Evolutionary conservation across 169 alveolate genomes (phyloP).

Genomic region (Plasmodium blacklocki): DNA sequence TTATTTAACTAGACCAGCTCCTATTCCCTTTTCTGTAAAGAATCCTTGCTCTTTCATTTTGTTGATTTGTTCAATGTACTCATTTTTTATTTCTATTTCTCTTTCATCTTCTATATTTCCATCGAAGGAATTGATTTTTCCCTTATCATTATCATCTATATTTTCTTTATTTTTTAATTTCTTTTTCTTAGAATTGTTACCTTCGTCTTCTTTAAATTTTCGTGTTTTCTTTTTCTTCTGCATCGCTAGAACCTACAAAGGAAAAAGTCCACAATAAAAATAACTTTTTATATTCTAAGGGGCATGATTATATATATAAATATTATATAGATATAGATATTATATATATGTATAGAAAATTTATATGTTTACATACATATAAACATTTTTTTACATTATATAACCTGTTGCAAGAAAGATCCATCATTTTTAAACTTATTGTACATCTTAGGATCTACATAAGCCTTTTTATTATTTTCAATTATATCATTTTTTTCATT

Average conservation of each 20-base stretch:
- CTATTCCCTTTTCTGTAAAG: slow-evolving; percentile 70
- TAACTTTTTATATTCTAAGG: too few species aligned
- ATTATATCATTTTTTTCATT: slow-evolving; percentile 2
- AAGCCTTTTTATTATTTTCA: not conserved
- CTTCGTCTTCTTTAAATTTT: slow-evolving; percentile 24
- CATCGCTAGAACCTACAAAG: slow-evolving; percentile 47
- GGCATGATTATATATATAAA: too few species aligned
- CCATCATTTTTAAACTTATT: slow-evolving; percentile 68
- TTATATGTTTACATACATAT: too few species aligned
- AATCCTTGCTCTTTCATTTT: slow-evolving; percentile 72
- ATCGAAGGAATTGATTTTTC: not conserved
- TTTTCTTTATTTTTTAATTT: slow-evolving; percentile 20
- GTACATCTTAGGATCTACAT: slow-evolving; percentile 63
- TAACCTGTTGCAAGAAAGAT: slow-evolving; percentile 49
- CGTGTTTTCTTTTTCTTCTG: slow-evolving; percentile 53
- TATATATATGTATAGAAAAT: too few species aligned
- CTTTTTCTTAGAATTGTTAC: slow-evolving; percentile 25
- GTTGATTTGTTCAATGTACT: slow-evolving; percentile 56
- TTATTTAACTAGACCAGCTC: slow-evolving; percentile 68
- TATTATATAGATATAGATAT: too few species aligned
- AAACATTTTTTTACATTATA: too few species aligned
- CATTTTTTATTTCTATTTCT: slow-evolving; percentile 51
- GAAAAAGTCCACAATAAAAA: not conserved
- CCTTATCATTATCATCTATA: slow-evolving; percentile 3
- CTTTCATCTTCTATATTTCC: slow-evolving; percentile 41